Base-by-base conservation (phyloP, 208 protist genomes). In the Angomonas desouzai region DNA sequence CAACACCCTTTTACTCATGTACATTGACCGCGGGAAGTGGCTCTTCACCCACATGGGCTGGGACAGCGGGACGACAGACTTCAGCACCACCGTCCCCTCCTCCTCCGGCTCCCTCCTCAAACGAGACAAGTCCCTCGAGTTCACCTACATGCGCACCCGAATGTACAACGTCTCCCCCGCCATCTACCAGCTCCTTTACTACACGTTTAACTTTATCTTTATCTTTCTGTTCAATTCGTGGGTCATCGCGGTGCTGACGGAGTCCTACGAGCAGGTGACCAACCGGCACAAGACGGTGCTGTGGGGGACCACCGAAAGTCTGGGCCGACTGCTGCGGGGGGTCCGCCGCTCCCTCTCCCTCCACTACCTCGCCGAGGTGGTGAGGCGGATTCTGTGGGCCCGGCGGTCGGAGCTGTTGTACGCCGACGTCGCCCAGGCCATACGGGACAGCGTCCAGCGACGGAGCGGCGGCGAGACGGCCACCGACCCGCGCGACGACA, bases 371-470 rank as follows among this genome's bases (percentile, higher is more conserved):
- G 38, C 20, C 45, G 65, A 56, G 30, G 13, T 33, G 48, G 55
- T 65, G 36, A 55, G 71, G 56, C 60, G 51, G 25, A 51, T 53
- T 16, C 18, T 68, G 59, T 70, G 62, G 64, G 29, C 70, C 11
- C 59, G 62, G 27, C 64, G 47, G 9, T 33, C 64, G 36, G 62
- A 59, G 30, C 18, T 55, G 45, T 64, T 78, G 62, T 68, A 74
- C 59, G 48, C 53, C 23, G 70, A 74, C 48, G 66, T 81, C 22
- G 55, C 63, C n/a, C 47, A 68, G 38, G 30, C 62, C 32, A 57
- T 81, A 20, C 67, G 55, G 7, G 32, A 57, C 23, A 62, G 47
- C 40, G 40, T 62, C 60, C 40, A 48, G 63, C 60, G 30, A 53
- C 48, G 23, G 29, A 2, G 16, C 6, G 25, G n/a, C 45, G 43